These are phyloP conservation scores for Psilocybe sp. DNA, from an alignment of 768 basidiomycete genomes.

Conservation along the genomic window DNA sequence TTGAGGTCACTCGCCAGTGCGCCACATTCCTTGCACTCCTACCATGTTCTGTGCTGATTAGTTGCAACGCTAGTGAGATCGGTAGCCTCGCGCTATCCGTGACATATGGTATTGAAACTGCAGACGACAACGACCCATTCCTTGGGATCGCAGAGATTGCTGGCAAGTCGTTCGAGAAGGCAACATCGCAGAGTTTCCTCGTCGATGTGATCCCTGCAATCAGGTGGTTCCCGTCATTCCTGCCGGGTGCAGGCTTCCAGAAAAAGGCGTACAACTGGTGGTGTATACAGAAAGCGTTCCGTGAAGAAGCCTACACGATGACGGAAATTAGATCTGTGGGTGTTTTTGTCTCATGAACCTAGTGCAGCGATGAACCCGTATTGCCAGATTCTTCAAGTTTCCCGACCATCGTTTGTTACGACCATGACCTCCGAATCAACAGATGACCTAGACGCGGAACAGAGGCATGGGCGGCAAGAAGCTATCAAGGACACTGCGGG, in stretches of 20 bases:
- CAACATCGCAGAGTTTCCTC: slow-evolving; percentile 41
- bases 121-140: slow-evolving; percentile 39
- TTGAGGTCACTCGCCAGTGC: slow-evolving; percentile 33
- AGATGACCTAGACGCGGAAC: slow-evolving; percentile 17
- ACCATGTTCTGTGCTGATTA: background rate
- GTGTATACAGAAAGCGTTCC: slow-evolving; percentile 30
- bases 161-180: slow-evolving; percentile 27
- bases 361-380: no score
- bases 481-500: slow-evolving; percentile 38
- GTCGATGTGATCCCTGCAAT: slow-evolving; percentile 41
- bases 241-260: slow-evolving; percentile 61
- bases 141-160: slow-evolving; percentile 39
- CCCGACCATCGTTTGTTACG: background rate
- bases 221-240: slow-evolving; percentile 50
- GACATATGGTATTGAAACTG: slow-evolving; percentile 44
- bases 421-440: slow-evolving; percentile 23
- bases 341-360: no score
- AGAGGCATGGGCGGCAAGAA: slow-evolving; percentile 12
- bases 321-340: slow-evolving; percentile 1
- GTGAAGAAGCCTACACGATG: slow-evolving; percentile 32
- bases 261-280: slow-evolving; percentile 46
- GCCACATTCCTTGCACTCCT: slow-evolving; percentile 9
- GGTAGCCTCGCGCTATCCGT: slow-evolving; percentile 38
- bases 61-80: slow-evolving; percentile 27
- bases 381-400: no score